These are phyloP conservation scores for Cercospora beticola DNA, from an alignment of 2,329 filamentous ascomycete genomes.

Conservation along the genomic window DNA sequence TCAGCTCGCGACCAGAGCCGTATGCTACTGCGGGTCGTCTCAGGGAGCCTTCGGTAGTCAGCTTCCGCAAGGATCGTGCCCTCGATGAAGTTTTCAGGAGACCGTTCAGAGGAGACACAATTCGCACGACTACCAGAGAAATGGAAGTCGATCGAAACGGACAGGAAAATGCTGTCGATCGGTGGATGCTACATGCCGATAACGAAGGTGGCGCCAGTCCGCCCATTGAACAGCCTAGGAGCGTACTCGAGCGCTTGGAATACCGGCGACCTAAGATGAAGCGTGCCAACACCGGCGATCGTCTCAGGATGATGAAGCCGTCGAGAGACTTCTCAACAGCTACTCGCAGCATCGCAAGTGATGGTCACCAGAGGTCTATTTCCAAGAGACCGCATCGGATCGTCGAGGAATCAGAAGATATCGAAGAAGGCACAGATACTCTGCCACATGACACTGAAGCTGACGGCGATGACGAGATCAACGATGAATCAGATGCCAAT, in stretches of 20 bases:
- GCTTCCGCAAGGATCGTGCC: slow-evolving; percentile 84
- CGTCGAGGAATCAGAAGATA: slow-evolving; percentile 48
- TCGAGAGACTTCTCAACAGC: slow-evolving; percentile 52
- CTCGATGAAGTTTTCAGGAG: slow-evolving; percentile 85
- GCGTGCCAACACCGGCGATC: slow-evolving; percentile 48
- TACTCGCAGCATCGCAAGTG: slow-evolving; percentile 56
- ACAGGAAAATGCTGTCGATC: slow-evolving; percentile 76
- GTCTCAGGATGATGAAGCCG: slow-evolving; percentile 27
- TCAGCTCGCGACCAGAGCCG: slow-evolving; percentile 49
- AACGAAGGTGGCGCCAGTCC: slow-evolving; percentile 55
- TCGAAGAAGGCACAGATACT: slow-evolving; percentile 43
- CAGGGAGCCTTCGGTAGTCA: slow-evolving; percentile 82
- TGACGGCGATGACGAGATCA: slow-evolving; percentile 87
- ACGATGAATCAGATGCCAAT: slow-evolving; percentile 57
- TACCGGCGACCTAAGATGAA: slow-evolving; percentile 54
- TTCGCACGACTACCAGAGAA: slow-evolving; percentile 52
- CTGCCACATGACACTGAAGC: slow-evolving; percentile 68
- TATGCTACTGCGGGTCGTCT: slow-evolving; percentile 63
- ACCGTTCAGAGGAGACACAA: slow-evolving; percentile 62
- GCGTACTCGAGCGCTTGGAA: slow-evolving; percentile 60
- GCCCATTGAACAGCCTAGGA: slow-evolving; percentile 61
- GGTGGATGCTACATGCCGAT: slow-evolving; percentile 79
- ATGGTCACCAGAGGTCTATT: slow-evolving; percentile 50
- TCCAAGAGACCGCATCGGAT: slow-evolving; percentile 43
- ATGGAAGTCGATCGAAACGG: slow-evolving; percentile 61